Conservation (phyloP, 2,329 filamentous ascomycete genomes). For the Cercospora citrullina region DNA sequence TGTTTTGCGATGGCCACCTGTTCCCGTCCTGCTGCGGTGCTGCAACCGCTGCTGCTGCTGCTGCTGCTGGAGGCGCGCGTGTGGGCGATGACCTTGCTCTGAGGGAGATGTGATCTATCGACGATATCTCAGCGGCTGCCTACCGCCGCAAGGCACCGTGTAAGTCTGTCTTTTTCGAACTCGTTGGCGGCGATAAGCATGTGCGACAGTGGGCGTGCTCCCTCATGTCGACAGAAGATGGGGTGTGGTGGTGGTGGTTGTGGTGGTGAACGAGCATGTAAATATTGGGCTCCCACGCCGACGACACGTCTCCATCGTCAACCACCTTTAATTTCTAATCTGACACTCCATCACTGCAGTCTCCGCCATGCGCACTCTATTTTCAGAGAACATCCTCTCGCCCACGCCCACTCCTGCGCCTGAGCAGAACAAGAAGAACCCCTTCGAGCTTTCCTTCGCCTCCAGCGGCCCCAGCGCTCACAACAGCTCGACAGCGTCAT, state of each 20-base stretch:
- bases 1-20: constrained; percentile 14
- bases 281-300: background rate
- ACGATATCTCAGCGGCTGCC: constrained; percentile 23
- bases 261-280: background rate
- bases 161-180: constrained; percentile 26
- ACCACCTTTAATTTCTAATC: background rate
- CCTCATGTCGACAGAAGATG: constrained; percentile 11
- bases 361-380: constrained; percentile 37
- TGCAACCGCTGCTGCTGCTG: background rate
- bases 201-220: constrained; percentile 14
- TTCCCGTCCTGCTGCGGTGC: constrained; percentile 4
- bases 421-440: constrained; percentile 29
- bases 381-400: constrained; percentile 37
- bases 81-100: constrained; percentile 3
- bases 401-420: constrained; percentile 31
- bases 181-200: background rate
- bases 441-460: constrained; percentile 36
- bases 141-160: constrained; percentile 26
- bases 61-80: constrained; percentile 13
- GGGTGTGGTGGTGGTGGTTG: background rate
- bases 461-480: constrained; percentile 28
- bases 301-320: background rate
- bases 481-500: constrained; percentile 30
- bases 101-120: constrained; percentile 26
- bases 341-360: constrained; percentile 22